These are phyloP conservation scores for Coemansia sp. DNA, from an alignment of 192 early-diverging fungal genomes.

Conservation along the genomic window DNA sequence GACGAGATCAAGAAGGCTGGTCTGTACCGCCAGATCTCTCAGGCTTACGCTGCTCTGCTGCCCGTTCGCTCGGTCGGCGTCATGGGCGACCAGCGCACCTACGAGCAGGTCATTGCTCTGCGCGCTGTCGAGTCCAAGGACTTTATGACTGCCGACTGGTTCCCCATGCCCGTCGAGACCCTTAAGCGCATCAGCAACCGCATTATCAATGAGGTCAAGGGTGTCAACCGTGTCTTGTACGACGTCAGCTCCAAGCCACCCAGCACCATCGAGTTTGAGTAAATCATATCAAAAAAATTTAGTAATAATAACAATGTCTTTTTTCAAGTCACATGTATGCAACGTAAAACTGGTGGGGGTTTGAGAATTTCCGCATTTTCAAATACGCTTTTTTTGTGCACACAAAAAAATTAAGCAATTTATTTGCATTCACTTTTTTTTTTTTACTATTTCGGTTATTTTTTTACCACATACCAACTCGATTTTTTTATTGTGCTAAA, in stretches of 20 bases:
- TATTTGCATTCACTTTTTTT: not conserved
- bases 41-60: slow-evolving; percentile 95
- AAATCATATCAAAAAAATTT: slow-evolving; percentile 34
- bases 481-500: not conserved
- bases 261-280: slow-evolving; percentile 98
- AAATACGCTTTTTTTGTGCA: too few species aligned
- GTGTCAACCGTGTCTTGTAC: slow-evolving; percentile 96
- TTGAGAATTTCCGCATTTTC: too few species aligned
- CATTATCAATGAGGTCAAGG: slow-evolving; percentile 98
- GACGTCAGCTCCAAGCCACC: slow-evolving; percentile 98
- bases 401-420: too few species aligned
- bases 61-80: slow-evolving; percentile 96
- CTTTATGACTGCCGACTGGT: slow-evolving; percentile 99
- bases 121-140: slow-evolving; percentile 95
- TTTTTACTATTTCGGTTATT: too few species aligned
- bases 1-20: slow-evolving; percentile 98
- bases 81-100: slow-evolving; percentile 99
- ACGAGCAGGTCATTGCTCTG: slow-evolving; percentile 97
- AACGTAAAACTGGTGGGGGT: not conserved
- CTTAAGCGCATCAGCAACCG: slow-evolving; percentile 91
- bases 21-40: slow-evolving; percentile 94
- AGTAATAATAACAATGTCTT: slow-evolving; percentile 64
- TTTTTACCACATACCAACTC: too few species aligned
- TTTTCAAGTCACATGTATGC: not conserved
- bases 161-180: slow-evolving; percentile 81